phyloP scores from a whole-genome alignment of 352 stramenopile species.

The Globisporangium viniferum region DNA sequence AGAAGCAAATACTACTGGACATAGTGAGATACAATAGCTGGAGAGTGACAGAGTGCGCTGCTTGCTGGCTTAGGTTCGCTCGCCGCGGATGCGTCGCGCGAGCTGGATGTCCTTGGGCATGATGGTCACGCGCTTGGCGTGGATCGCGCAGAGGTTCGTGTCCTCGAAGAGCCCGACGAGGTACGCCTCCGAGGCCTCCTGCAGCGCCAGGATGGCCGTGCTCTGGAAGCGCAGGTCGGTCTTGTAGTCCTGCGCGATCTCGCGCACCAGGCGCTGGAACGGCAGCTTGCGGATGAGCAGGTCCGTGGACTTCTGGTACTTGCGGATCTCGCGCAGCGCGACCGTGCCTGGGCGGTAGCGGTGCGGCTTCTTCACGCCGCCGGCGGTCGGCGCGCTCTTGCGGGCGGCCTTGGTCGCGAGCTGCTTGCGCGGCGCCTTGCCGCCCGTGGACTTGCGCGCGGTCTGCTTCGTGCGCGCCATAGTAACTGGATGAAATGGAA shows the following conservation, averaged over 20 bases:
- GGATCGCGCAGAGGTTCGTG: conserved; percentile 95
- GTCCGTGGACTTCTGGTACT: not conserved
- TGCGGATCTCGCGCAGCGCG: not conserved
- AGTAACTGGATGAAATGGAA: not conserved
- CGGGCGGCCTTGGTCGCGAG: conserved; percentile 39
- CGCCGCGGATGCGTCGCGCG: conserved; percentile 89
- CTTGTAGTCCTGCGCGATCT: conserved; percentile 87
- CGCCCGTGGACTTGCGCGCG: conserved; percentile 93
- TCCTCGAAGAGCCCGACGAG: conserved; percentile 95
- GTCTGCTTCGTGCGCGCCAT: conserved; percentile 98
- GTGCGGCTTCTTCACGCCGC: not conserved
- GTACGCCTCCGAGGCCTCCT: conserved; percentile 93
- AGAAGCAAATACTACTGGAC: not conserved
- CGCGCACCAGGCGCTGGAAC: conserved; percentile 94
- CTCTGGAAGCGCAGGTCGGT: conserved; percentile 89
- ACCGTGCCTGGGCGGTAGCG: not conserved
- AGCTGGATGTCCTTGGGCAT: conserved; percentile 97
- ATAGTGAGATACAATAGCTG: too few relatives aligned
- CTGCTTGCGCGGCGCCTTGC: conserved; percentile 94
- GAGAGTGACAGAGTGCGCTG: not conserved
- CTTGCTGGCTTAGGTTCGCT: conserved; percentile 59
- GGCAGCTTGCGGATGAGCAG: conserved; percentile 96
- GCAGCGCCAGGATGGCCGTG: conserved; percentile 85
- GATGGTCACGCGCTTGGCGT: conserved; percentile 96
- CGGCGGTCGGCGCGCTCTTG: not conserved